Evolutionary conservation across 305 asterid species (phyloP).

Genomic region (Vinca major): DNA sequence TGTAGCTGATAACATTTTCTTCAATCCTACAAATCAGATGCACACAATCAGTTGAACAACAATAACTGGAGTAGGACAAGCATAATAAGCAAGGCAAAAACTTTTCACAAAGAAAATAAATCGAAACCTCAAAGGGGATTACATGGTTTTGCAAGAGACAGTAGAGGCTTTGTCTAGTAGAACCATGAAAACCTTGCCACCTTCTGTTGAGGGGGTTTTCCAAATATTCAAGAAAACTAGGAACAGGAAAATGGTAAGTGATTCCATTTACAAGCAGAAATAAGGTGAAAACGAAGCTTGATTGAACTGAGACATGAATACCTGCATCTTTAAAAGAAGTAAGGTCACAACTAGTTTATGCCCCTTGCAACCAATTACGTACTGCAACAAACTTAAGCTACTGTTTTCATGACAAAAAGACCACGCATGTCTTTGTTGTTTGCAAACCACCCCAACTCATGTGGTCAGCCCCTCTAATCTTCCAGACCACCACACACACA

Average conservation of each 20-base stretch:
- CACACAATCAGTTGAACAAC: neutral
- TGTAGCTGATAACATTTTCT: conserved; percentile 24
- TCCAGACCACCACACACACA: neutral
- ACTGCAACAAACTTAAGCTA: conserved; percentile 5
- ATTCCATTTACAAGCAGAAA: conserved; percentile 18
- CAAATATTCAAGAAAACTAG: conserved; percentile 14
- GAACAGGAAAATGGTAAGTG: conserved; percentile 14
- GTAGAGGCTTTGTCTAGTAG: conserved; percentile 41
- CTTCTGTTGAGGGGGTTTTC: conserved; percentile 20
- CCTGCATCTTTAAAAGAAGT: conserved; percentile 9
- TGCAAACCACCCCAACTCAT: conserved; percentile 34
- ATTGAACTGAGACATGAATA: neutral
- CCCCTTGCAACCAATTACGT: conserved; percentile 6
- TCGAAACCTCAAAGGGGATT: conserved; percentile 12
- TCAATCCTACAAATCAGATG: conserved; percentile 19
- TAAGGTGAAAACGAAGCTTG: neutral
- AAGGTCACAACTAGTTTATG: neutral
- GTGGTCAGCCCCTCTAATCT: conserved; percentile 19
- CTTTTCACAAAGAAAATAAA: neutral
- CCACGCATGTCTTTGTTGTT: conserved; percentile 35
- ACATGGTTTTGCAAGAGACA: conserved; percentile 13
- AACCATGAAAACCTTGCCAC: conserved; percentile 40
- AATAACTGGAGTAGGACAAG: neutral
- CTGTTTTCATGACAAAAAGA: conserved; percentile 11
- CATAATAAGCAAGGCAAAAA: neutral